A percentile compares a stretch with the other conserved stretches of the same genome.
Conservation (phyloP, 495 filamentous ascomycete genomes). For the Pseudomonodictys pantanalensis region DNA sequence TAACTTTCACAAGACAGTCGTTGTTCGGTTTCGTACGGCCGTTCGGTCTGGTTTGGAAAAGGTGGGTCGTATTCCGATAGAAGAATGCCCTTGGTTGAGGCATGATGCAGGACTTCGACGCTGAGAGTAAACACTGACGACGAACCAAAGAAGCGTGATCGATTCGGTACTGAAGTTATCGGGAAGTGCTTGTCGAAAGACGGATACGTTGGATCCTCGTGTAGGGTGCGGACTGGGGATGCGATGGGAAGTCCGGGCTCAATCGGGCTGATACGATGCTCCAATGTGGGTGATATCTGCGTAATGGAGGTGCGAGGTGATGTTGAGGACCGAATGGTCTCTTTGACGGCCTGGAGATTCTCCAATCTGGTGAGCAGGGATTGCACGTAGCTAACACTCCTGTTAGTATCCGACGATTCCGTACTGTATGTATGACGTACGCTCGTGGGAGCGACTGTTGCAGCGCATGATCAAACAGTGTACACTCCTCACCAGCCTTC, state of each 20-base stretch:
- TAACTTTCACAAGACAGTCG: conserved; percentile 1
- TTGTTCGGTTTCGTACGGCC: not conserved
- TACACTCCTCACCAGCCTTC: conserved; percentile 14
- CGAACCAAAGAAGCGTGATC: conserved; percentile 13
- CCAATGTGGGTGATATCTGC: not conserved
- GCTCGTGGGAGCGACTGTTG: conserved; percentile 15
- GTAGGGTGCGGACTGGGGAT: not conserved
- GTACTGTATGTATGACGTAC: not conserved
- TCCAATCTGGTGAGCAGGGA: conserved; percentile 7
- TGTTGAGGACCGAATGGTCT: not conserved
- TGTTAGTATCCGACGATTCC: not conserved
- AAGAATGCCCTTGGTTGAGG: conserved; percentile 1
- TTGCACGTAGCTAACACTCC: conserved; percentile 1
- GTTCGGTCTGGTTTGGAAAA: not conserved
- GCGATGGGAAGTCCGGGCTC: not conserved
- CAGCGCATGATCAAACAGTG: conserved; percentile 10
- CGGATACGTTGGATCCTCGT: not conserved
- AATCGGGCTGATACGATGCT: not conserved
- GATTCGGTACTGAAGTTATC: not conserved
- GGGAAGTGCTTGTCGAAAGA: conserved; percentile 19
- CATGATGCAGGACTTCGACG: conserved; percentile 9
- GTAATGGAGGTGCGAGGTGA: not conserved
- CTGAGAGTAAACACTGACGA: conserved; percentile 10
- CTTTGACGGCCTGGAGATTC: conserved; percentile 7
- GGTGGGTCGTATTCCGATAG: not conserved